Evolutionary conservation across 768 basidiomycete species (phyloP), one percentile per base, ranked within the genome.

Genomic region (Russula dissimulans): DNA sequence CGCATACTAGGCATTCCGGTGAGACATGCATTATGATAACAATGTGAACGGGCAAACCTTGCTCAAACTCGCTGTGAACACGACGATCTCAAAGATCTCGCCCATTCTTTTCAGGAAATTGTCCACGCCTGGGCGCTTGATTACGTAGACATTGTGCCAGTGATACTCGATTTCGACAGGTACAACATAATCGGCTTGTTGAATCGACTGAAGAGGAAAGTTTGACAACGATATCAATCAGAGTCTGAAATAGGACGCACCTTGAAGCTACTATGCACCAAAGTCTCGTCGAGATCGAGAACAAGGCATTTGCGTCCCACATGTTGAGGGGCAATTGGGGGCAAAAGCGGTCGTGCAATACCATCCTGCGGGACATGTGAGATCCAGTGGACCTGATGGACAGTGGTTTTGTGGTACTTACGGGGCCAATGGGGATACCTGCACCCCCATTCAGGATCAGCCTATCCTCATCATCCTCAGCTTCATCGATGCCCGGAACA

Each of bases 81-180:
- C 90, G 36, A 99, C 95, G 52, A 99, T 79, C 73, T 99, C 97
- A 70, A 95, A 99, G 47, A 97, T 86, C 72, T 98, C 94, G 41
- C 97, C 97, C 97, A 98, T 99, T 75, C 86, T 88, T 77, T 91
- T 91, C 71, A 99, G 76, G 74, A 98, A 99, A 69, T 86, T 87
- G 71, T 99, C 97, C 15, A 99, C 97, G 15, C 97, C 97, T 9
- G 97, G 97, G 53, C 97, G 87, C 74, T 98, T 98, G 74, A 98
- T 91, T 51, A 98, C 97, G 74, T 98, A 97, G 65, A 98, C 94
- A 69, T 99, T 97, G 72, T 99, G 97, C 82, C 89, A 91, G 70
- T 97, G 90, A 66, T 91, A 94, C 70, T 99, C 97, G 64, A 99
- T 99, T 74, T 98, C 97, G 29, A 99, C 97, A 5, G 97, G 97